These are phyloP conservation scores for Trichophaea hybrida DNA, from an alignment of 2,329 filamentous ascomycete genomes.

Conservation along the genomic window DNA sequence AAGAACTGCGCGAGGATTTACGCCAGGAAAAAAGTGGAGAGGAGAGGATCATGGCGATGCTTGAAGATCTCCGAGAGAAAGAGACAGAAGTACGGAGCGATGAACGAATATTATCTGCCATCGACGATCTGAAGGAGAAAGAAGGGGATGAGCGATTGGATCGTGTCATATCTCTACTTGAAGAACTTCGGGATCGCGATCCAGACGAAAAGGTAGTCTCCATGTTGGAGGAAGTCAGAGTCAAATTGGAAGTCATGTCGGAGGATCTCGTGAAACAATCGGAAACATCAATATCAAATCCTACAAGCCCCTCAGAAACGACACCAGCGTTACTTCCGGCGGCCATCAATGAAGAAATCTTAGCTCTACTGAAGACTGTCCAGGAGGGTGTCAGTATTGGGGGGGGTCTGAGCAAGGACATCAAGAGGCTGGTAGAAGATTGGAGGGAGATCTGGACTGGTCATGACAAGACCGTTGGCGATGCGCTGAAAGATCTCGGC, in stretches of 20 bases:
- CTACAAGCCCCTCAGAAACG: neutral
- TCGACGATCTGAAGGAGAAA: constrained; percentile 18
- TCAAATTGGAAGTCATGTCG: constrained; percentile 40
- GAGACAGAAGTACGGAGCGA: constrained; percentile 14
- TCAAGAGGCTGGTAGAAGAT: constrained; percentile 24
- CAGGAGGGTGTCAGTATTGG: constrained; percentile 18
- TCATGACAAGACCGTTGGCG: constrained; percentile 24
- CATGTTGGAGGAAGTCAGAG: constrained; percentile 20
- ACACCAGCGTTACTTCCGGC: neutral
- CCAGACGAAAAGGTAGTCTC: constrained; percentile 20
- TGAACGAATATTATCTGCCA: constrained; percentile 16
- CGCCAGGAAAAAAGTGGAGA: constrained; percentile 18
- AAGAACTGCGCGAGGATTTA: constrained; percentile 17
- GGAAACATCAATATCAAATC: neutral
- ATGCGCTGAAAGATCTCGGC: constrained; percentile 23
- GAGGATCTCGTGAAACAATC: constrained; percentile 37
- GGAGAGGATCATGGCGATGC: constrained; percentile 17
- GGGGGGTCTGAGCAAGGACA: constrained; percentile 17
- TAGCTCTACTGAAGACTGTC: constrained; percentile 12
- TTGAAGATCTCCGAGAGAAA: constrained; percentile 21
- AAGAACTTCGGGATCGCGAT: constrained; percentile 17
- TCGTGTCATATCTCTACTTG: constrained; percentile 14
- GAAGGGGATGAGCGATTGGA: constrained; percentile 17
- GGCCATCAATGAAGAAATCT: constrained; percentile 9
- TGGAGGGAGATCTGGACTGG: constrained; percentile 23